Evolutionary conservation across 1,139 yeast species (phyloP).

Genomic region (Ogataea hybrid): DNA sequence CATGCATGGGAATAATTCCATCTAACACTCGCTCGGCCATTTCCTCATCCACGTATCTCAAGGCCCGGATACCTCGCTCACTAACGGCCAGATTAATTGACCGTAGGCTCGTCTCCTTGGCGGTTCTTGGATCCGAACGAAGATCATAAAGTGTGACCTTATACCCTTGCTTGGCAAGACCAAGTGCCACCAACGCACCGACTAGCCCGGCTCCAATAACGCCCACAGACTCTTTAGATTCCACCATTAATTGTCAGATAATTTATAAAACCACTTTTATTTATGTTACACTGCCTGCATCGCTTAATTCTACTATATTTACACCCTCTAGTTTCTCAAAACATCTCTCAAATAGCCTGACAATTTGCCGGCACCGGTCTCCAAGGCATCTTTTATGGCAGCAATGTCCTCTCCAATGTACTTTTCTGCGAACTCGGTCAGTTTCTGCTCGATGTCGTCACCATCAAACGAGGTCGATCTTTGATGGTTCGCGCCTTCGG

Average conservation of each 20-base stretch:
- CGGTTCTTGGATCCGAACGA: slow-evolving; percentile 41
- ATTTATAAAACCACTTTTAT: not conserved
- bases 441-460: slow-evolving; percentile 46
- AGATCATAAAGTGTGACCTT: slow-evolving; percentile 69
- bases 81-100: slow-evolving; percentile 89
- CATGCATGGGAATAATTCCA: slow-evolving; percentile 78
- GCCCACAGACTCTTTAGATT: slow-evolving; percentile 38
- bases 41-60: slow-evolving; percentile 56
- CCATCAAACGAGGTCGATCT: slow-evolving; percentile 33
- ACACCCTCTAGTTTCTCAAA: slow-evolving; percentile 35
- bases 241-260: not conserved
- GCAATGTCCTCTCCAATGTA: slow-evolving; percentile 88
- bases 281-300: slow-evolving; percentile 9
- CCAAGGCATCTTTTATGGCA: slow-evolving; percentile 87
- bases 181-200: slow-evolving; percentile 84
- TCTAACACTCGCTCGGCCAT: slow-evolving; percentile 56
- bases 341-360: slow-evolving; percentile 85
- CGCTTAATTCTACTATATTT: slow-evolving; percentile 1
- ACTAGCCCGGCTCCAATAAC: slow-evolving; percentile 86
- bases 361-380: slow-evolving; percentile 87
- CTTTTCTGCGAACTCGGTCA: slow-evolving; percentile 63
- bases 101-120: slow-evolving; percentile 42
- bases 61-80: slow-evolving; percentile 73
- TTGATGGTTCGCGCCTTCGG: slow-evolving; percentile 42
- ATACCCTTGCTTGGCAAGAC: slow-evolving; percentile 71